Base-by-base conservation (phyloP, 495 filamentous ascomycete species). In the Tricharina praecox region DNA sequence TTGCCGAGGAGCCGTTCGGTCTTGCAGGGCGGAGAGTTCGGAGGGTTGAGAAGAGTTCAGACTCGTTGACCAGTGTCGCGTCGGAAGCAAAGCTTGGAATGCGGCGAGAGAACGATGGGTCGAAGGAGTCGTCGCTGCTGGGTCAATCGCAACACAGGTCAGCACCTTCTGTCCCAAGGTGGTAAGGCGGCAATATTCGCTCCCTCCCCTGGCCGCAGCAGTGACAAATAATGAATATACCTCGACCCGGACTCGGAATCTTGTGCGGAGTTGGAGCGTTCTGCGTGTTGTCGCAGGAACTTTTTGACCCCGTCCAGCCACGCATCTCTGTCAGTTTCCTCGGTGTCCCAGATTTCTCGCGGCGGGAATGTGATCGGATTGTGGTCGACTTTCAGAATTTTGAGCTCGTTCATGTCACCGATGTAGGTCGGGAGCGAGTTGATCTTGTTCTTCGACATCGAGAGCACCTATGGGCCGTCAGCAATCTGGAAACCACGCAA, bases 361-460 rank as follows among this genome's bases (percentile, higher is more conserved):
- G 79, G 77, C 0, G 80, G 80, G 53, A 80, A 83, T 5, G 59
- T 61, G 24, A 94, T 69, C 11, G 85, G 84, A 55, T 95, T 95
- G 26, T 82, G 83, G 34, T 84, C 79, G 11, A 95, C 68, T 59
- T 88, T 93, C 51, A 96, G 65, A 52, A 90, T 80, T 49, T 83
- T 81, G 20, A 96, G 70, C 42, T 85, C 85, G 44, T 72, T 76
- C 79, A 94, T 93, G 56, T 90, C 82, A 30, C 82, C 85, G 16
- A 96, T 64, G 45, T 81, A 83, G 10, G 78, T 69, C 16, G 88
- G 88, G 16, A 96, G 68, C 40, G 82, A 75, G 48, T 81, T 76
- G 57, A 96, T 84, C 47, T 76, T 76, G 62, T 95, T 96, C 54
- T 82, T 79, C 60, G 79, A 79, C 49, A 94, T 66, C 15, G 81